Percentiles rank a stretch among this genome's conserved stretches.
These are phyloP conservation scores for Micromonas commoda DNA, from an alignment of 139 green algal species.

Conservation along the genomic window DNA sequence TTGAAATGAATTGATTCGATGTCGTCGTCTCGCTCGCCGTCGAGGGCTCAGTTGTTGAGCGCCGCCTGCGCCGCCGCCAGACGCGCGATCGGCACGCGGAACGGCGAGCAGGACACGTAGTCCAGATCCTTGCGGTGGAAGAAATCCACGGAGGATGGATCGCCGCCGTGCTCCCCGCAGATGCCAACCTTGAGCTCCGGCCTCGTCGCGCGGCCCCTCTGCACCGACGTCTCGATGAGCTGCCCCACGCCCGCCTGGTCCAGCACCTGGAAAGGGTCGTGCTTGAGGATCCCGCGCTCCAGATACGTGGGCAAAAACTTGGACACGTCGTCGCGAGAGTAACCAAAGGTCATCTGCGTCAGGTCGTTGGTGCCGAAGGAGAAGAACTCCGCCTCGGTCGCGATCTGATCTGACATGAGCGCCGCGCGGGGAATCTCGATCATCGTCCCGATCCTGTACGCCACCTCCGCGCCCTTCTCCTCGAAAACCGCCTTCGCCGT, in stretches of 20 bases:
- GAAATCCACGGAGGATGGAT: conserved; percentile 70
- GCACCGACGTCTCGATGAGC: conserved; percentile 67
- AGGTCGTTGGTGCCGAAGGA: conserved; percentile 90
- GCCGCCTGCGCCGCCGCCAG: conserved; percentile 77
- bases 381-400: conserved; percentile 79
- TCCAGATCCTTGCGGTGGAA: conserved; percentile 62
- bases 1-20: too few relatives aligned
- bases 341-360: conserved; percentile 84
- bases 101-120: conserved; percentile 80
- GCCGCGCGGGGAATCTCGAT: conserved; percentile 83
- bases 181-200: conserved; percentile 65
- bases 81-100: conserved; percentile 82
- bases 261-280: conserved; percentile 76
- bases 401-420: conserved; percentile 68
- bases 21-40: conserved; percentile 9
- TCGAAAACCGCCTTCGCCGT: conserved; percentile 31
- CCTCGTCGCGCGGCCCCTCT: conserved; percentile 55
- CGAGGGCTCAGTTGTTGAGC: too few relatives aligned
- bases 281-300: conserved; percentile 49
- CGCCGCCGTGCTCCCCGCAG: conserved; percentile 87
- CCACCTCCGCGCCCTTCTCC: conserved; percentile 36
- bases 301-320: conserved; percentile 82
- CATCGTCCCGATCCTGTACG: conserved; percentile 78
- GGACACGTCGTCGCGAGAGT: conserved; percentile 74
- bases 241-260: conserved; percentile 76